Evolutionary conservation across 345 rosid genomes (phyloP), one percentile per base, ranked within the genome.

Genomic region (Salix brachista): DNA sequence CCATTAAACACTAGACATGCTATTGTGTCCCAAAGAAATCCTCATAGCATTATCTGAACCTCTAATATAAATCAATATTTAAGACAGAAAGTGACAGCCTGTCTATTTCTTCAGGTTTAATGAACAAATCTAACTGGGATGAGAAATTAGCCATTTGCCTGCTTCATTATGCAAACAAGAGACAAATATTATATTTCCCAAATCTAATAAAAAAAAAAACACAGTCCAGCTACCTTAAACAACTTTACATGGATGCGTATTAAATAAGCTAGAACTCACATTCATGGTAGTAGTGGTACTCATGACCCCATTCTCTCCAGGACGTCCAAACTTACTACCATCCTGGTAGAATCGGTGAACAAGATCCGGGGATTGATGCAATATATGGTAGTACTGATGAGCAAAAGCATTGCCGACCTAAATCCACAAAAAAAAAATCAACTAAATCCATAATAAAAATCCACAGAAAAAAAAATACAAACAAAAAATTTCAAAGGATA

Each of bases 281-380:
- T 90, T 87, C 93, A 93, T 89, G 39, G 98, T 92, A 28, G 99
- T 84, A 32, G 99, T 91, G 36, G 85, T 86, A 76, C 84, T 82
- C 95, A 96, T 94, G 23, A 76, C 34, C 54, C 98, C 98, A 83
- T 80, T 78, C 66, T 74, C 88, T 70, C 85, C 98, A 48, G 92
- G 94, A 32, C 98, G 98, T 65, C 99, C 95, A 82, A 96, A 92
- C 90, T 90, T 94, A 77, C 98, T 96, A 39, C 67, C 67, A 79
- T 94, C 98, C 79, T 96, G 99, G 84, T 96, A 96, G 89, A 96
- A 96, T 23, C 90, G 87, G 78, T 94, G 95, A 73, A 94, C 99
- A 74, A 84, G 91, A 82, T 88, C 89, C 1, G 99, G 98, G 1
- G 99, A 94, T 67, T 96, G 95, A 78, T 90, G 95, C 85, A 92